These are phyloP conservation scores for Metarhizium anisopliae DNA, from an alignment of 2,329 filamentous ascomycete genomes.

Conservation along the genomic window DNA sequence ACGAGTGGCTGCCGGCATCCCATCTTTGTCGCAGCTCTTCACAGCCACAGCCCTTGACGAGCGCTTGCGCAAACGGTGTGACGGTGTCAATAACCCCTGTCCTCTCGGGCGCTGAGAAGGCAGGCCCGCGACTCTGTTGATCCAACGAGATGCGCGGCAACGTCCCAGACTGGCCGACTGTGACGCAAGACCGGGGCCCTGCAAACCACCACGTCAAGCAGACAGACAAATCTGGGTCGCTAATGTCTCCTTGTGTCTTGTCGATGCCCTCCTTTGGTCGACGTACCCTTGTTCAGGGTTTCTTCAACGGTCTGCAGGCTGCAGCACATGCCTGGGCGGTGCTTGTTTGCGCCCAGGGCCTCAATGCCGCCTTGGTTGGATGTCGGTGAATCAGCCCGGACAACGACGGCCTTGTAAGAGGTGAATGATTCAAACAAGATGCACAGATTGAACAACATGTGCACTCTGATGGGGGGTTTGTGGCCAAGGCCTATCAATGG, in stretches of 20 bases:
- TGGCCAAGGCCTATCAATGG: not conserved
- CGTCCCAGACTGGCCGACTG: not conserved
- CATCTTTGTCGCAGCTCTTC: not conserved
- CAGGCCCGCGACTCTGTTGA: not conserved
- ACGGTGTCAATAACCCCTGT: no score
- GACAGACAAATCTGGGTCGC: not conserved
- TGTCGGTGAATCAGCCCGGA: not conserved
- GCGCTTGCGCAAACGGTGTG: not conserved
- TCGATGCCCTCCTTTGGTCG: not conserved
- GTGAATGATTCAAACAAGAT: not conserved
- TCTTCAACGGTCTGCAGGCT: not conserved
- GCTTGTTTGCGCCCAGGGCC: not conserved
- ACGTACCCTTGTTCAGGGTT: not conserved
- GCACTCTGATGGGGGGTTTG: no score
- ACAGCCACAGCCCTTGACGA: not conserved
- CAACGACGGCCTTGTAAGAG: not conserved
- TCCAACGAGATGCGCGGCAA: not conserved
- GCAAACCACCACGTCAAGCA: not conserved
- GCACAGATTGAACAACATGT: not conserved
- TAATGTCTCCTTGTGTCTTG: not conserved
- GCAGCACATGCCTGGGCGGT: not conserved
- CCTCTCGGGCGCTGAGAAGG: no score
- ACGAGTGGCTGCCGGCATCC: not conserved
- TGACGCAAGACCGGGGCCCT: not conserved
- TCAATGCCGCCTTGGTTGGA: not conserved